Evolutionary conservation across 768 basidiomycete genomes (phyloP), one percentile per base, ranked within the genome.

Genomic region (Suillus luteus): DNA sequence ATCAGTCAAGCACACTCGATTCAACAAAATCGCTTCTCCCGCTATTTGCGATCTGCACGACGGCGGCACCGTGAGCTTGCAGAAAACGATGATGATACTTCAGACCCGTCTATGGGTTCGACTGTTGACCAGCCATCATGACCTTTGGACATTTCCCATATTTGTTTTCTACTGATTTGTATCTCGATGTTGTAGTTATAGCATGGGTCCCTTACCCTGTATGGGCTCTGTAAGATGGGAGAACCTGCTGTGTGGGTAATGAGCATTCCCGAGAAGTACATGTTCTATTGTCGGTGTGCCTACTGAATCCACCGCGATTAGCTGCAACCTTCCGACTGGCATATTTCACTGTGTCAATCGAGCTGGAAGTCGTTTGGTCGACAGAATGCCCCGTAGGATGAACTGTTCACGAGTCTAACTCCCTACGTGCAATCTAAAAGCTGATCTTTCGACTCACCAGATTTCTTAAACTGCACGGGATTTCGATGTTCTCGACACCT

Each of bases 21-120:
- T 49, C 60, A 66, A 43, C 71, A 75, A 22, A 81, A 80, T 60
- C 80, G 86, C 40, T 85, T 87, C 68, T 87, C 86, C 48, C 79
- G 84, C 46, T 87, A 87, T 69, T 71, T 87, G 59, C 81, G 83
- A 24, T 84, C 83, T 69, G 84, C 83, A 17, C 79, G 77, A 62
- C 78, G 78, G 40, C 80, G 80, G 27, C 85, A 84, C 68, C 83
- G 79, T 27, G 74, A 76, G 65, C 74, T 75, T 44, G 74, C 75
- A 55, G 70, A 69, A 58, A 70, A 67, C 22, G 72, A 71, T 43
- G 68, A 77, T 44, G 74, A 78, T 61, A 73, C 71, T 49, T 73
- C 73, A 52, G 73, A 77, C 66, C 75, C 76, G 31, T 74, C 75
- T 59, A 33, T 40, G 33, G 27, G 15, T 15, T 6, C 64, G 17